Evolutionary conservation across 768 basidiomycete species (phyloP).

Genomic region (Tubosaeta brunneosetosa): DNA sequence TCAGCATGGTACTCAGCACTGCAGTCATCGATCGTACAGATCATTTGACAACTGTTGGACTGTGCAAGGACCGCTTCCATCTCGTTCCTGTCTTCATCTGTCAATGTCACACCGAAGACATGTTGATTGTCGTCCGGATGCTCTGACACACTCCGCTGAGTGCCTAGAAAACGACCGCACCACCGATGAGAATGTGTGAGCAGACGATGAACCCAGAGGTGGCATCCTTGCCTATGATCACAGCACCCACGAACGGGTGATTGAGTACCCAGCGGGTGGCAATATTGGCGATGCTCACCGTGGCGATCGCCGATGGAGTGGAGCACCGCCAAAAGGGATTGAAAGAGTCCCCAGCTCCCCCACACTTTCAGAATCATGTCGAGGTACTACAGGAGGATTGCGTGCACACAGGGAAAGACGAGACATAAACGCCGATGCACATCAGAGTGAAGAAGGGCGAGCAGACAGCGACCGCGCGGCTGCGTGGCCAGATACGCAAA

Average conservation of each 20-base stretch:
- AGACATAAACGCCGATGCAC: too few species aligned
- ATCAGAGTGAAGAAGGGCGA: too few species aligned
- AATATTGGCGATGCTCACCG: constrained; percentile 69
- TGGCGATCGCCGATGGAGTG: constrained; percentile 64
- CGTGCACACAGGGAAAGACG: too few species aligned
- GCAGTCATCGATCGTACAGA: constrained; percentile 73
- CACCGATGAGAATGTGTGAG: not conserved
- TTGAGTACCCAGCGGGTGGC: constrained; percentile 83
- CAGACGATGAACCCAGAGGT: not conserved
- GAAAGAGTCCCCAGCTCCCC: constrained; percentile 77
- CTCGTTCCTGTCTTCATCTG: constrained; percentile 49
- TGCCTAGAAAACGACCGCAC: constrained; percentile 40
- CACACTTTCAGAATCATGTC: constrained; percentile 78
- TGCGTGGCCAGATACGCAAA: not conserved
- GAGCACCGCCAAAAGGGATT: constrained; percentile 54
- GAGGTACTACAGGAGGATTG: constrained; percentile 53
- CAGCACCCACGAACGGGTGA: constrained; percentile 71
- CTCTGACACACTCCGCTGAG: constrained; percentile 70
- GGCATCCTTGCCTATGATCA: constrained; percentile 56
- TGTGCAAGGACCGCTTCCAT: constrained; percentile 60
- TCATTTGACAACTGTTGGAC: constrained; percentile 60
- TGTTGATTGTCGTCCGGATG: constrained; percentile 65
- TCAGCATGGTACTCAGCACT: constrained; percentile 83
- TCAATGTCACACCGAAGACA: constrained; percentile 56
- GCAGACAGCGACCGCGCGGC: not conserved